Evolutionary conservation across 1,284 basidiomycete species (phyloP).

Genomic region (Trichosporon sp.): DNA sequence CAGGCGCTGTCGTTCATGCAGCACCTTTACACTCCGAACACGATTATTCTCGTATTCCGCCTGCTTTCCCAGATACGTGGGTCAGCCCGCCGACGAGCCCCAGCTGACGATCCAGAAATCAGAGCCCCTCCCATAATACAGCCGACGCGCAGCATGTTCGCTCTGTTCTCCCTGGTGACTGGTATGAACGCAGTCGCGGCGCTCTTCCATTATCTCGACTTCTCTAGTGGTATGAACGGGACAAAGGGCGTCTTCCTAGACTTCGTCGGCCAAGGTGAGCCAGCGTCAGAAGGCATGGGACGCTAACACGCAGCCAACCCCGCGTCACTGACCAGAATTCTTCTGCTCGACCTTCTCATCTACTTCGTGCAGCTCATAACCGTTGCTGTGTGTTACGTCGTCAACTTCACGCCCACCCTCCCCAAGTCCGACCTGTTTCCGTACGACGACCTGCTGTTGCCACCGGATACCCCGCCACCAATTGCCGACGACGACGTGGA

Average conservation of each 20-base stretch:
- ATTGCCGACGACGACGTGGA: slow-evolving; percentile 14
- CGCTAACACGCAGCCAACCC: slow-evolving; percentile 25
- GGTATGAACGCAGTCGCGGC: slow-evolving; percentile 31
- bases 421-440: slow-evolving; percentile 29
- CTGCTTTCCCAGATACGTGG: slow-evolving; percentile 34
- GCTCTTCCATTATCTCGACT: slow-evolving; percentile 40
- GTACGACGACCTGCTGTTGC: slow-evolving; percentile 40
- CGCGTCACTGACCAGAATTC: slow-evolving; percentile 32
- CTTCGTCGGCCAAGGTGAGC: slow-evolving; percentile 45
- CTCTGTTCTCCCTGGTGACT: slow-evolving; percentile 29
- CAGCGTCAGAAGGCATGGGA: not conserved
- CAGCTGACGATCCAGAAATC: slow-evolving; percentile 24
- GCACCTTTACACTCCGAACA: slow-evolving; percentile 43
- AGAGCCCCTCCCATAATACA: slow-evolving; percentile 35
- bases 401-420: slow-evolving; percentile 24
- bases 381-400: slow-evolving; percentile 37
- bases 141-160: slow-evolving; percentile 35
- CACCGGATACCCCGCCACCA: slow-evolving; percentile 16
- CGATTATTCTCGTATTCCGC: slow-evolving; percentile 38
- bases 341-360: slow-evolving; percentile 39
- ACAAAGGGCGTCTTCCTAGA: slow-evolving; percentile 42
- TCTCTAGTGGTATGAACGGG: slow-evolving; percentile 29
- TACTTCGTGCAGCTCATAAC: slow-evolving; percentile 37
- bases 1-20: slow-evolving; percentile 38
- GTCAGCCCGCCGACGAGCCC: not conserved